Conservation (phyloP, 108 stramenopile species). For the Aurantiochytrium sp. region DNA sequence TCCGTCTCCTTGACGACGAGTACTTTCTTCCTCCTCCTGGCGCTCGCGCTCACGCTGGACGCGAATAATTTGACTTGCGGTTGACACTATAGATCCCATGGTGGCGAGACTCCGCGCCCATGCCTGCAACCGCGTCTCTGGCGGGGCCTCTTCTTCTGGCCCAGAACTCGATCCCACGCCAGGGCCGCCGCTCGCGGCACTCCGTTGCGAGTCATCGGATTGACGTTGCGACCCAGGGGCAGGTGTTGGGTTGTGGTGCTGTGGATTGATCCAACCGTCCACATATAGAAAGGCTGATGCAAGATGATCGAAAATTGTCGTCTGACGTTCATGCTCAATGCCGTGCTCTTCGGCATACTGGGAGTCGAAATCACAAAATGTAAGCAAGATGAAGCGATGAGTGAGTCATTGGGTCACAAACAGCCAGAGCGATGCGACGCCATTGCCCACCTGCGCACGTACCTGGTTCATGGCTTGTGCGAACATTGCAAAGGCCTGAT, state of each 20-base stretch:
- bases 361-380: no score
- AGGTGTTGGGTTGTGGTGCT: background rate
- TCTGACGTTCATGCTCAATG: background rate
- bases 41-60: background rate
- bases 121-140: background rate
- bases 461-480: conserved; percentile 5
- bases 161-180: background rate
- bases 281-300: background rate
- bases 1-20: no score
- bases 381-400: no score
- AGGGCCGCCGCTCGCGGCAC: background rate
- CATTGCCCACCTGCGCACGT: background rate
- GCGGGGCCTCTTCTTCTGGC: background rate
- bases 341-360: conserved; percentile 8
- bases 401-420: no score
- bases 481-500: conserved; percentile 8
- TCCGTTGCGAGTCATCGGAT: background rate
- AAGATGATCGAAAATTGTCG: background rate
- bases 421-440: no score
- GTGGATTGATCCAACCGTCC: background rate
- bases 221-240: background rate
- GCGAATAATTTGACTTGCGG: background rate
- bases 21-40: background rate
- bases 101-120: background rate
- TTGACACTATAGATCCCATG: background rate